Evolutionary conservation across 2,329 filamentous ascomycete species (phyloP), one percentile per base, ranked within the genome.

Genomic region (Paecilomyces niveus): DNA sequence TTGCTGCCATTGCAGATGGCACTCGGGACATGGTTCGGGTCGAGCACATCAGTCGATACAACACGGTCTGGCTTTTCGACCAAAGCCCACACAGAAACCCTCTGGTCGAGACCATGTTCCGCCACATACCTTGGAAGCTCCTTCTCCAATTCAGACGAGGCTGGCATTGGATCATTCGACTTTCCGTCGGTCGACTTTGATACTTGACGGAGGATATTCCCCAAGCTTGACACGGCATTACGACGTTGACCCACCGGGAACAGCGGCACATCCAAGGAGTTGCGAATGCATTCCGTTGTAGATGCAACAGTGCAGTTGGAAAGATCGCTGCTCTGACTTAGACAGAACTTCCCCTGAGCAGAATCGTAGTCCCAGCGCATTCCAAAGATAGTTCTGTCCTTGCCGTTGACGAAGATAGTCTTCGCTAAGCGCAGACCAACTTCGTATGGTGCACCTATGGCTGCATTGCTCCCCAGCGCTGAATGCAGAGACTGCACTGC

Each of bases 11-110:
- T 62, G 4, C 60, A 62, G 32, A 77, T 63, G 11, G 68, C 66
- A 11, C 65, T 51, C 33, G 61, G 58, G 32, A 76, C 54, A 55
- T 65, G 58, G 51, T 67, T 62, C 22, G 63, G 64, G 7, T 33
- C n/a, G 51, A 13, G 31, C 13, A 2, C 56, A 15, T 39, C 49
- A 24, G 6, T 51, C 45, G 53, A 56, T 60, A 9, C 26, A 22
- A 58, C 57, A 13, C 63, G 50, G 10, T 65, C 64, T n/a, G 64
- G 59, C 15, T 62, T 67, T 60, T 73, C 71, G 24, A 77, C 68
- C 50, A 76, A 63, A 6, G 74, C 75, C 75, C 75, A 77, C 3
- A 77, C 74, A 26, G 74, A 74, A 6, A 77, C 67, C 54, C 69
- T 68, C 56, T 67, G 72, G 53, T 74, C 70, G n/a, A 76, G 70